Evolutionary conservation across 1,139 yeast genomes (phyloP).

Genomic region (Geotrichum aggregatum): DNA sequence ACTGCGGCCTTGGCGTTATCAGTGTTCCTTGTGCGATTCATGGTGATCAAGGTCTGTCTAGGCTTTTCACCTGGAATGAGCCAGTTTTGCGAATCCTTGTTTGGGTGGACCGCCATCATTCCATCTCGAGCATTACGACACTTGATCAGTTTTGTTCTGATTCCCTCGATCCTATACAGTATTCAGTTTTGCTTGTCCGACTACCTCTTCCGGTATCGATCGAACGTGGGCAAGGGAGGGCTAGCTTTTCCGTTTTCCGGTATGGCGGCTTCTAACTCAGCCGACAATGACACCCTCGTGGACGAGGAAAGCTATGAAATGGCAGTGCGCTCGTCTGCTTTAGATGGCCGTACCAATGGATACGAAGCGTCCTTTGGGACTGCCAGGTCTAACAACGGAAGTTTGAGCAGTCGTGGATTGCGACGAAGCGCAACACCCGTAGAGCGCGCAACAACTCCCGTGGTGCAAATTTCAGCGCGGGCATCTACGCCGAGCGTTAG

Average conservation of each 20-base stretch:
- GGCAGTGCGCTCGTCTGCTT: not conserved
- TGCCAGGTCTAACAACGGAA: not conserved
- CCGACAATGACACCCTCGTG: not conserved
- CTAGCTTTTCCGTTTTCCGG: too few species aligned
- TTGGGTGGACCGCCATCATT: slow-evolving; percentile 19
- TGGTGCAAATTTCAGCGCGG: not conserved
- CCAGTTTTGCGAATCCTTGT: slow-evolving; percentile 7
- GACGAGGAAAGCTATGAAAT: slow-evolving; percentile 2
- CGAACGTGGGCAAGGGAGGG: not conserved
- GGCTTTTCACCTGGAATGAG: not conserved
- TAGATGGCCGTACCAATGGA: not conserved
- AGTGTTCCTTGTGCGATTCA: slow-evolving; percentile 10
- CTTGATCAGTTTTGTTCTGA: slow-evolving; percentile 10
- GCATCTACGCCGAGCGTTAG: not conserved
- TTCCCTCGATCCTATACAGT: slow-evolving; percentile 19
- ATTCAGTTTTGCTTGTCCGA: slow-evolving; percentile 16
- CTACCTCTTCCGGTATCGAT: slow-evolving; percentile 15
- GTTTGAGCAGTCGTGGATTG: not conserved
- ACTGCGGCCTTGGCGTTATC: slow-evolving; percentile 15
- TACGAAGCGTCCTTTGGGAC: not conserved
- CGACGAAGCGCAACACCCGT: slow-evolving; percentile 1
- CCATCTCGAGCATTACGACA: not conserved
- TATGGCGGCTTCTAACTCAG: not conserved
- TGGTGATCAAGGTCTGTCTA: slow-evolving; percentile 8
- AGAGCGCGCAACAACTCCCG: not conserved